phyloP scores from a whole-genome alignment of 768 basidiomycete genomes.

The Thelephora aurantiotincta region DNA sequence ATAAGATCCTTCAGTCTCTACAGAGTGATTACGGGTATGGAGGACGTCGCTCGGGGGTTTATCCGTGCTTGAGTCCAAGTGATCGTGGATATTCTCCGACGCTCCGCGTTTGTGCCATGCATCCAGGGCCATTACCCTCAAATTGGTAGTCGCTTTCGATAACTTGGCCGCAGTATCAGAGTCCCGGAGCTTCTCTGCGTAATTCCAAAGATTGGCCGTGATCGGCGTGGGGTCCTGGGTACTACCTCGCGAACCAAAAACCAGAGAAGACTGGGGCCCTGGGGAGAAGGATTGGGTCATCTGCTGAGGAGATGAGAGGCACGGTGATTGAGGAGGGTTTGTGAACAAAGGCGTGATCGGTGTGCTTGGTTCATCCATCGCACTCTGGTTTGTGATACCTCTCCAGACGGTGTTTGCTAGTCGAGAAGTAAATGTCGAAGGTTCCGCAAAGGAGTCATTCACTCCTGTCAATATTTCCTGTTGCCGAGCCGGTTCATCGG shows the following conservation, averaged over 20 bases:
- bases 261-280: conserved; percentile 8
- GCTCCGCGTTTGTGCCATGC: conserved; percentile 14
- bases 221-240: conserved; percentile 6
- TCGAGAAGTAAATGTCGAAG: conserved; percentile 31
- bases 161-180: conserved; percentile 59
- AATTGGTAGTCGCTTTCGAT: conserved; percentile 64
- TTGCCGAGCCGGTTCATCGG: conserved; percentile 20
- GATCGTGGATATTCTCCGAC: background rate
- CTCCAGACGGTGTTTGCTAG: conserved; percentile 58
- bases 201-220: conserved; percentile 41
- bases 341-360: conserved; percentile 19
- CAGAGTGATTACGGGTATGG: background rate
- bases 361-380: conserved; percentile 49
- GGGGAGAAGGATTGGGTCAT: background rate
- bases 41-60: background rate
- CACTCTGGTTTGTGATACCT: conserved; percentile 62
- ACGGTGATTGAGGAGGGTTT: conserved; percentile 16
- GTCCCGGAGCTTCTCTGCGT: conserved; percentile 61
- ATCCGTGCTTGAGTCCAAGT: background rate
- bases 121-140: conserved; percentile 49
- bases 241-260: conserved; percentile 7
- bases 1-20: conserved; percentile 1
- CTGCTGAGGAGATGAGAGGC: conserved; percentile 5
- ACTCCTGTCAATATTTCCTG: conserved; percentile 29
- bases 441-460: background rate